A percentile compares a stretch with the other conserved stretches of the same genome.
Evolutionary conservation across 2,329 filamentous ascomycete genomes (phyloP).

Genomic region (Alternaria tenuissima): DNA sequence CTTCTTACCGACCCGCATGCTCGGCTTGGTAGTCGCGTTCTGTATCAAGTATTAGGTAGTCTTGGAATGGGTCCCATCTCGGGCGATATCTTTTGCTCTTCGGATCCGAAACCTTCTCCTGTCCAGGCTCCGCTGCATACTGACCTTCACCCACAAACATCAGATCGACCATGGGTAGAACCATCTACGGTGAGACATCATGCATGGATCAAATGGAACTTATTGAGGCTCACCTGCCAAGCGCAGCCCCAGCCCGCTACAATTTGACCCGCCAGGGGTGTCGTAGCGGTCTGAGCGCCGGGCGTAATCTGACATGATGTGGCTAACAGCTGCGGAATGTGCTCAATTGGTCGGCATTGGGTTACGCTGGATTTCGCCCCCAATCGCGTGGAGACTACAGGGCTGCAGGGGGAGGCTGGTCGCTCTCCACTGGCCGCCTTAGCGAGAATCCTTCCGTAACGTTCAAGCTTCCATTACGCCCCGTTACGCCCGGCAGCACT

Average conservation of each 20-base stretch:
- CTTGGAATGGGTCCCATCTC: slow-evolving; percentile 32
- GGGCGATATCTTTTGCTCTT: slow-evolving; percentile 33
- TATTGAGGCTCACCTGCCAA: slow-evolving; percentile 25
- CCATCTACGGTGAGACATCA: slow-evolving; percentile 26
- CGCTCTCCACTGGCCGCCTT: slow-evolving; percentile 16
- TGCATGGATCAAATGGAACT: slow-evolving; percentile 17
- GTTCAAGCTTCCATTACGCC: slow-evolving; percentile 28
- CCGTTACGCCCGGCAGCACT: slow-evolving; percentile 21
- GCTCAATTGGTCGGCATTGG: slow-evolving; percentile 18
- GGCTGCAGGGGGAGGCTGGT: slow-evolving; percentile 18
- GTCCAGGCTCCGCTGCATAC: slow-evolving; percentile 10
- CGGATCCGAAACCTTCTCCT: slow-evolving; percentile 10
- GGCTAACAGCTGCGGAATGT: slow-evolving; percentile 19
- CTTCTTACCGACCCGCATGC: slow-evolving; percentile 8
- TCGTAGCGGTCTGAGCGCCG: slow-evolving; percentile 22
- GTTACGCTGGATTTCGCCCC: slow-evolving; percentile 18
- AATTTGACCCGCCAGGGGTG: slow-evolving; percentile 11
- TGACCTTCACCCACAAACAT: slow-evolving; percentile 2
- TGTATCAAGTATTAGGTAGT: slow-evolving; percentile 50
- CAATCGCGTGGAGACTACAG: slow-evolving; percentile 16
- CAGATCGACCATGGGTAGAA: slow-evolving; percentile 10
- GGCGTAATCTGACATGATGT: slow-evolving; percentile 39
- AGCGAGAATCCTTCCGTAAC: slow-evolving; percentile 30
- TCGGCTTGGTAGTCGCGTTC: slow-evolving; percentile 26
- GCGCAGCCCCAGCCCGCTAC: slow-evolving; percentile 10